phyloP scores from a whole-genome alignment of 2,329 filamentous ascomycete species.

The Chrysosporium queenslandicum region DNA sequence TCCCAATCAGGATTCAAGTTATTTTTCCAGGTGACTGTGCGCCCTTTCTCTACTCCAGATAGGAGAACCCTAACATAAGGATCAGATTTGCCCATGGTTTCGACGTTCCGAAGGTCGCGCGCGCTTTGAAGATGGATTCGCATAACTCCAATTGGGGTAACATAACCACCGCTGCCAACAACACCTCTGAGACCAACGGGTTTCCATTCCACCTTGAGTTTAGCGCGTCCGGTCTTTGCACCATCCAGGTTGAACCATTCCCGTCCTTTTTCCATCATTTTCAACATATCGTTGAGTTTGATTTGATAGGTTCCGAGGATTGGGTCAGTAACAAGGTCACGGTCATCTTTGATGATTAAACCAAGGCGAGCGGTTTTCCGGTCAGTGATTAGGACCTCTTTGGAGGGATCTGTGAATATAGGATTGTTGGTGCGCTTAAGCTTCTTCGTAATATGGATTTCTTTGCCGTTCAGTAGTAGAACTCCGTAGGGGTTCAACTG shows the following conservation, averaged over 20 bases:
- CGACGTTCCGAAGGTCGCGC: constrained; percentile 75
- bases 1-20: constrained; percentile 94
- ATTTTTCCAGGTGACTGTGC: constrained; percentile 92
- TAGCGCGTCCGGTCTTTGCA: constrained; percentile 71
- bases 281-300: constrained; percentile 85
- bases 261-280: constrained; percentile 81
- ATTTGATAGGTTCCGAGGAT: constrained; percentile 89
- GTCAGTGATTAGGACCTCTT: constrained; percentile 92
- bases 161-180: constrained; percentile 69
- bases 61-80: constrained; percentile 82
- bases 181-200: constrained; percentile 78
- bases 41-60: constrained; percentile 79
- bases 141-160: constrained; percentile 90
- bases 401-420: constrained; percentile 85
- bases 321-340: constrained; percentile 72
- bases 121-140: constrained; percentile 83
- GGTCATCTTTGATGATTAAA: constrained; percentile 88
- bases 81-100: constrained; percentile 93
- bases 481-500: constrained; percentile 83
- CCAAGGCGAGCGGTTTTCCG: constrained; percentile 82
- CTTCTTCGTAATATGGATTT: constrained; percentile 79
- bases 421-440: constrained; percentile 96
- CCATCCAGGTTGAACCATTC: constrained; percentile 91
- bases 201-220: constrained; percentile 90
- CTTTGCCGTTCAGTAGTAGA: constrained; percentile 82